Evolutionary conservation across 345 rosid genomes (phyloP).

Genomic region (Salix koriyanagi): DNA sequence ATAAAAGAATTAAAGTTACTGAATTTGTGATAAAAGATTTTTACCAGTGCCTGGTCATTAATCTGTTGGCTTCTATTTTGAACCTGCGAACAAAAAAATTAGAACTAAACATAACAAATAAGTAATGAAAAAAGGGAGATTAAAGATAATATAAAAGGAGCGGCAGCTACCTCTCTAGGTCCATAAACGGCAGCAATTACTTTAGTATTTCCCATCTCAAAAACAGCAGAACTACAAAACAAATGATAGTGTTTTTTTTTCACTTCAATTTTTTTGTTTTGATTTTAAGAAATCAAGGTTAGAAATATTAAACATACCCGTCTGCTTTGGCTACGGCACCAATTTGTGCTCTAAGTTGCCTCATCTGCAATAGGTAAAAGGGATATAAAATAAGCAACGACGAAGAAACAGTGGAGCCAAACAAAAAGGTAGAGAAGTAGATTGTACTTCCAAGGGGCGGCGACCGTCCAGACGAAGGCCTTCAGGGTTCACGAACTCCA

Average conservation of each 20-base stretch:
- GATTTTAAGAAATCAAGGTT: not conserved
- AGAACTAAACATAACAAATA: not conserved
- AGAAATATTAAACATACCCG: constrained; percentile 42
- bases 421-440: not conserved
- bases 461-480: constrained; percentile 82
- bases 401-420: not conserved
- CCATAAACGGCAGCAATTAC: constrained; percentile 96
- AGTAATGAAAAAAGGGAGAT: not conserved
- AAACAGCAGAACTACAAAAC: constrained; percentile 64
- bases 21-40: not conserved
- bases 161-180: constrained; percentile 69
- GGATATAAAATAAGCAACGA: not conserved
- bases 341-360: constrained; percentile 84
- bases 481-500: constrained; percentile 89
- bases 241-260: too few species aligned
- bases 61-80: constrained; percentile 76
- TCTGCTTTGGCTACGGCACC: constrained; percentile 75
- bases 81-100: constrained; percentile 35
- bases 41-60: constrained; percentile 68
- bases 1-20: too few species aligned
- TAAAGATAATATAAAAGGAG: not conserved
- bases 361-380: constrained; percentile 45
- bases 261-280: not conserved
- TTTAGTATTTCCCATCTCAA: constrained; percentile 96
- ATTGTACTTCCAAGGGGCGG: constrained; percentile 64